Base-by-base conservation (phyloP, 1,284 basidiomycete genomes). In the Pseudomicrostroma phylloplanum region DNA sequence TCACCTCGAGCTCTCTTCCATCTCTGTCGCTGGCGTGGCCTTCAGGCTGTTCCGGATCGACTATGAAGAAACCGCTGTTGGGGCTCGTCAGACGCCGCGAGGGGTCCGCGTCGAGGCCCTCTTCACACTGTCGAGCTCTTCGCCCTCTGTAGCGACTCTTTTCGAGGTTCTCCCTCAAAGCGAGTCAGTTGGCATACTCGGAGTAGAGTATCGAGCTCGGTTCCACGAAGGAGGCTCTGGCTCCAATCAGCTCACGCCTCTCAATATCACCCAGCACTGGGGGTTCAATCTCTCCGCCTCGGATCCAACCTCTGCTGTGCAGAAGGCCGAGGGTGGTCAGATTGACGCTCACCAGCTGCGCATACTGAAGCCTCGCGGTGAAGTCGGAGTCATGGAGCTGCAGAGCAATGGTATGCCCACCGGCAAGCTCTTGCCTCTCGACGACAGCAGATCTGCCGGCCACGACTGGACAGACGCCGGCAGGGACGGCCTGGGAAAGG, bases 231-330 rank as follows among this genome's bases (percentile, higher is more conserved):
- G 30, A 36, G 30, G 9, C 30, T 9, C 30, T 36, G 9, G 30
- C 30, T 62, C 15, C 53, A 61, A 15, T 17, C 42, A 36, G 1
- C 59, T 61, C n/a, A 77, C 75, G 17, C 75, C 75, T 7, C 59
- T 77, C 63, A 77, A 76, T 60, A 51, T 77, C 39, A 73, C 74
- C n/a, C 75, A 77, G 42, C 75, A 77, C 62, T 77, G 75, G 75
- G 72, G 71, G 53, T 77, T 77, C 66, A 70, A 76, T 56, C 59
- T 77, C 13, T 61, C 60, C 8, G 63, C 71, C 0, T 69, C 17
- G 6, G 43, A 21, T 21, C 17, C 15, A 13, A 11, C 69, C 2
- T 57, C 59, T 58, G 21, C 25, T 21, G 9, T 13, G 7, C 19
- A 15, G 9, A 7, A 49, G 2, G 54, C 9, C 15, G n/a, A n/a